Evolutionary conservation across 2,329 filamentous ascomycete species (phyloP).

Genomic region (Diaporthe citriasiana): DNA sequence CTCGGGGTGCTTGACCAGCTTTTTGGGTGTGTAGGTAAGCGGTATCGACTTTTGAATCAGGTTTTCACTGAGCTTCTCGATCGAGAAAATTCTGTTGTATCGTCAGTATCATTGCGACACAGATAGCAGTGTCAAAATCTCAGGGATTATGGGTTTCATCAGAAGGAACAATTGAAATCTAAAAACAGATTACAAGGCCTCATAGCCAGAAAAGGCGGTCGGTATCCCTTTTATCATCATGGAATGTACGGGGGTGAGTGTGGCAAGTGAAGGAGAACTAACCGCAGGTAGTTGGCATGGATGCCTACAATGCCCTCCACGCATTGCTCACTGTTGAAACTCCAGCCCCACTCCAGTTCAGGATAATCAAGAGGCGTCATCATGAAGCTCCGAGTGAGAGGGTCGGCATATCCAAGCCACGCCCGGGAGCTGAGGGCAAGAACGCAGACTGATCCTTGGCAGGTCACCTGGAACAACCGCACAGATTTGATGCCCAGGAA

Average conservation of each 20-base stretch:
- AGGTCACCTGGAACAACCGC: slow-evolving; percentile 90
- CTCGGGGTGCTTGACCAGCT: slow-evolving; percentile 89
- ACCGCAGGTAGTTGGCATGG: slow-evolving; percentile 89
- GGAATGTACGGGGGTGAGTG: slow-evolving; percentile 51
- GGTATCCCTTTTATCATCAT: slow-evolving; percentile 78
- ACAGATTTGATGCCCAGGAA: slow-evolving; percentile 94
- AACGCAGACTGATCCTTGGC: slow-evolving; percentile 86
- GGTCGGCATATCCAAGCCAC: slow-evolving; percentile 96
- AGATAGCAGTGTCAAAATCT: background rate
- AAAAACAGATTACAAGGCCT: slow-evolving; percentile 67
- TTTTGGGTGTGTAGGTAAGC: slow-evolving; percentile 90
- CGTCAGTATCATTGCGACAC: slow-evolving; percentile 50
- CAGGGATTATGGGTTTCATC: slow-evolving; percentile 57
- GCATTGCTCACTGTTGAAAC: slow-evolving; percentile 95
- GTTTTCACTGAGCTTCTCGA: slow-evolving; percentile 88
- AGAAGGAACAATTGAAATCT: slow-evolving; percentile 98
- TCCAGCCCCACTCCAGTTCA: slow-evolving; percentile 93
- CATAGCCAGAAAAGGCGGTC: slow-evolving; percentile 66
- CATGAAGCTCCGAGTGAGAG: slow-evolving; percentile 88
- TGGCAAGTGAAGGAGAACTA: slow-evolving; percentile 55
- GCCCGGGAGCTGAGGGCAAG: slow-evolving; percentile 91
- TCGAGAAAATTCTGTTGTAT: slow-evolving; percentile 81
- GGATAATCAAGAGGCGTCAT: slow-evolving; percentile 92
- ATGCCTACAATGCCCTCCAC: slow-evolving; percentile 95
- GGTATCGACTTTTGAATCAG: slow-evolving; percentile 89